Evolutionary conservation across 208 protist species (phyloP).

Genomic region (Phytomonas francai): DNA sequence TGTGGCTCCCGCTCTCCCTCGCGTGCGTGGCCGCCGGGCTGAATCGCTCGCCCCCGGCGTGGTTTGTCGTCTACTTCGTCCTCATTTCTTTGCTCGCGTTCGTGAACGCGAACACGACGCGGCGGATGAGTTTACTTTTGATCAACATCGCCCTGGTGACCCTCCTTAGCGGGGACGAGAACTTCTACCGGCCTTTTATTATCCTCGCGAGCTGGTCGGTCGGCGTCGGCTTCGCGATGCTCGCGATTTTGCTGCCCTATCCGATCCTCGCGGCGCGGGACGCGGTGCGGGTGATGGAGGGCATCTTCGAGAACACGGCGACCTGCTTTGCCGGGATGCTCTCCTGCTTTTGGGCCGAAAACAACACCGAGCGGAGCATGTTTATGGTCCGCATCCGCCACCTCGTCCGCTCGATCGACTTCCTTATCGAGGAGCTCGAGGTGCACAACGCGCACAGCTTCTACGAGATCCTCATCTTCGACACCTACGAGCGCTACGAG

Average conservation of each 20-base stretch:
- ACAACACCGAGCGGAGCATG: constrained; percentile 67
- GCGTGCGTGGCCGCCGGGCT: constrained; percentile 36
- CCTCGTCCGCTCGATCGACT: constrained; percentile 40
- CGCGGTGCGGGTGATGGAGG: constrained; percentile 20
- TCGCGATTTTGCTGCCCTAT: constrained; percentile 54
- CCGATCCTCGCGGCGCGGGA: constrained; percentile 42
- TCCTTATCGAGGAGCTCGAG: constrained; percentile 45
- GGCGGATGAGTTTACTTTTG: constrained; percentile 51
- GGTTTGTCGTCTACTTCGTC: constrained; percentile 59
- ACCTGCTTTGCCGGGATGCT: constrained; percentile 54
- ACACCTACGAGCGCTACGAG: constrained; percentile 45
- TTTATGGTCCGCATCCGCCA: constrained; percentile 64
- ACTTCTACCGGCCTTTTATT: constrained; percentile 25
- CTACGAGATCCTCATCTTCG: constrained; percentile 71
- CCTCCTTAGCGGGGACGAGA: constrained; percentile 28
- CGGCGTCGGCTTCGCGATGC: constrained; percentile 45
- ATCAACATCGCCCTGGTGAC: constrained; percentile 54
- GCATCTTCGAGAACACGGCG: constrained; percentile 32
- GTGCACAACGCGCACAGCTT: constrained; percentile 37
- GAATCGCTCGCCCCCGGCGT: constrained; percentile 28
- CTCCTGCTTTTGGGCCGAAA: constrained; percentile 57
- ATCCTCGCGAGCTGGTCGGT: constrained; percentile 47
- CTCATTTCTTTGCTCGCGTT: constrained; percentile 53
- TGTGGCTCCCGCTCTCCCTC: constrained; percentile 62
- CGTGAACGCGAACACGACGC: constrained; percentile 42